Base-by-base conservation (phyloP, 2,329 filamentous ascomycete genomes). In the Ceratocystis colombiana region DNA sequence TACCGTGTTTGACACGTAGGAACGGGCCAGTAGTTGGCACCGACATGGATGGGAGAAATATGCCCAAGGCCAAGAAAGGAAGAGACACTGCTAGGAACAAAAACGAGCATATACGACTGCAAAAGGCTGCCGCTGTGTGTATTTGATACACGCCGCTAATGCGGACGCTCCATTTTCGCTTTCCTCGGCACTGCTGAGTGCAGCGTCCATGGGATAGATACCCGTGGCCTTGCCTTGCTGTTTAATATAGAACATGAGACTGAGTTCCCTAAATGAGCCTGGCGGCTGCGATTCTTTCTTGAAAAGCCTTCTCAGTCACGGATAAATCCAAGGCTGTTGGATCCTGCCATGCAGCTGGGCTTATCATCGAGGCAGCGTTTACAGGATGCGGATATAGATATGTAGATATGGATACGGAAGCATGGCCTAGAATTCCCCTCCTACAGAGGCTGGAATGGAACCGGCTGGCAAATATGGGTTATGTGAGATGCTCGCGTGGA, bases 1-100 rank as follows among this genome's bases (percentile, higher is more conserved):
- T 28, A 10, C 55, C 28, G 55, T 37, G 55, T 59, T 59, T 59
- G 55, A 59, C 55, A 59, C 33, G 12, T 17, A 37, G 30, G 55
- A 5, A 59, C 55, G 28, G 55, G 28, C 55, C 55, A 59, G 55
- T 20, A 15, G 25, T 20, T 59, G 55, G 55, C 55, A 37, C 33
- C 55, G 55, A 12, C 28, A 59, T 37, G 17, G 55, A 59, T 53
- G 25, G 20, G 20, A 12, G 48, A 53, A 53, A 15, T 53, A 15
- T 41, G 10, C 12, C 37, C 15, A 25, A 53, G 10, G 48, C 48
- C 22, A 28, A 59, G 15, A 20, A 37, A 7, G 28, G 7, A 59
- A 20, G 25, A 30, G 22, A 41, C 10, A 12, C 37, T 15, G 3
- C 37, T 41, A 41, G 12, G 10, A 22, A 59, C 12, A 33, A 59